Conservation (phyloP, 345 rosid species). For the Populus tremula region DNA sequence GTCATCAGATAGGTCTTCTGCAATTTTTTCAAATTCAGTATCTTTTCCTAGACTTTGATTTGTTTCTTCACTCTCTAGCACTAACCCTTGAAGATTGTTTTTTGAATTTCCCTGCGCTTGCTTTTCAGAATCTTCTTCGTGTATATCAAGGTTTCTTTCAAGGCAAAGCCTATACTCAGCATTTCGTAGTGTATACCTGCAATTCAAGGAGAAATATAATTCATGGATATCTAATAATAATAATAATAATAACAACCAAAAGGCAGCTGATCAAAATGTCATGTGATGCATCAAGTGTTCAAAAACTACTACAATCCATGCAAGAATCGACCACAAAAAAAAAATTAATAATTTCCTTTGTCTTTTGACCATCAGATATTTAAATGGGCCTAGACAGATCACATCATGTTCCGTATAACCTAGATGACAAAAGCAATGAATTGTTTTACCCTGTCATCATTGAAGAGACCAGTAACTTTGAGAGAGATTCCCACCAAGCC, state of each 20-base stretch:
- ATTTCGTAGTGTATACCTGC: slow-evolving; percentile 81
- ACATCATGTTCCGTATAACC: neutral
- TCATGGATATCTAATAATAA: slow-evolving; percentile 1
- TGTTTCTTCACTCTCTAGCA: slow-evolving; percentile 29
- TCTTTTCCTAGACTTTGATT: slow-evolving; percentile 30
- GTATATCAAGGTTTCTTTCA: slow-evolving; percentile 64
- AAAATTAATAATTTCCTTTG: neutral
- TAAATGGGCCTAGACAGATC: neutral
- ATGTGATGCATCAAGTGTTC: neutral
- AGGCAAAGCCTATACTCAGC: slow-evolving; percentile 95
- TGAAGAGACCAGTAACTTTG: slow-evolving; percentile 80
- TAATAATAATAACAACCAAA: neutral
- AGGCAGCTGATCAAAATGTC: slow-evolving; percentile 3
- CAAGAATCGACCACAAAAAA: neutral
- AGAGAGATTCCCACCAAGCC: slow-evolving; percentile 91
- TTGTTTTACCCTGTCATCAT: slow-evolving; percentile 92
- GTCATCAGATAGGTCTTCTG: slow-evolving; percentile 34
- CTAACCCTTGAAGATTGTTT: slow-evolving; percentile 38
- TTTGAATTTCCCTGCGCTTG: slow-evolving; percentile 34
- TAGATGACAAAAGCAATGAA: neutral
- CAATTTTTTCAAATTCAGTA: slow-evolving; percentile 28
- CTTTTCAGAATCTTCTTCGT: slow-evolving; percentile 45
- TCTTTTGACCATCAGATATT: neutral
- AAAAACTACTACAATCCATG: neutral
- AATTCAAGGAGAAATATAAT: slow-evolving; percentile 18